Evolutionary conservation across 2,329 filamentous ascomycete species (phyloP), one percentile per base, ranked within the genome.

Genomic region (Phoma sp.): DNA sequence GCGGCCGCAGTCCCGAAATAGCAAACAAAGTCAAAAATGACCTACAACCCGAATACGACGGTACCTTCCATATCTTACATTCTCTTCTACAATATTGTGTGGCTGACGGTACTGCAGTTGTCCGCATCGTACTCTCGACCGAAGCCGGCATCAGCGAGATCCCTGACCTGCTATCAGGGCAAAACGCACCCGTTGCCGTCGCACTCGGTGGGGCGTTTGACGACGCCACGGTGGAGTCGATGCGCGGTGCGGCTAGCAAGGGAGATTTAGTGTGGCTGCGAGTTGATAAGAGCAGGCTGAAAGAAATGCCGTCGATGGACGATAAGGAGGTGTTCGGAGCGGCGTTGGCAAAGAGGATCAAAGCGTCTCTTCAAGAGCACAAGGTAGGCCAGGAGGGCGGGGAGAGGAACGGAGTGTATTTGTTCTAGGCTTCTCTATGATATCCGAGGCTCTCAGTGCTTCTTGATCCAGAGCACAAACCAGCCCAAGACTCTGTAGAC

Each of bases 401-500:
- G 24, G n/a, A 52, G 22, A 36, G 35, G 10, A 40, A 17, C 2
- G 38, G 12, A 5, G 10, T 31, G 3, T 13, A 31, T 31, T 13
- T 31, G 13, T 15, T 31, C 29, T 13, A 31, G 9, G 12, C 12
- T 31, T 10, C 29, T 15, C 5, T 31, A 15, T 13, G 12, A 4
- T 31, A 1, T 29, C 9, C 1, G 10, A 5, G 12, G 29, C 2
- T 10, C 15, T 56, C 48, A 68, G 43, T 67, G 62, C 62, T 68
- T 73, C 60, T 74, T 71, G 54, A 76, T 45, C 55, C 72, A 78
- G 64, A 92, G 74, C 22, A 85, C 86, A 47, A 84, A 62, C 85
- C 86, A 91, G 1, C 86, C 87, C 5, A 91, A 80, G 5, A 91
- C 40, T 45, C 90, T 78, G 77, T 93, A 93, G 0, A 85, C 91